These are phyloP conservation scores for Solanum chaucha DNA, from an alignment of 257 asterid species.

Conservation along the genomic window DNA sequence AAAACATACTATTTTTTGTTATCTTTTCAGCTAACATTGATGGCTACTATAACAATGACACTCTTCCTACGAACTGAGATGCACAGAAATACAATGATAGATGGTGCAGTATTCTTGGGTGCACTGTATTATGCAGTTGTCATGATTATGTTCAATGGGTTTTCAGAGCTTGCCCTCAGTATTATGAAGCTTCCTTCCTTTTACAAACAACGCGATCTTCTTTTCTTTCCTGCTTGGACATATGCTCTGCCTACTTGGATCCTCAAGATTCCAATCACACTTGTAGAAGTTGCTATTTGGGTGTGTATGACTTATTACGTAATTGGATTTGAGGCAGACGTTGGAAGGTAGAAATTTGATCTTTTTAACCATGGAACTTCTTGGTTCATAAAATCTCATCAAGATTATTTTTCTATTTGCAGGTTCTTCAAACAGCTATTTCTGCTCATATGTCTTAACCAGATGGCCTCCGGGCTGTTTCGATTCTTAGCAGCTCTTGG, in stretches of 20 bases:
- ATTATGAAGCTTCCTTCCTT: constrained; percentile 74
- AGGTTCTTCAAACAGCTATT: constrained; percentile 9
- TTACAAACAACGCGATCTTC: constrained; percentile 72
- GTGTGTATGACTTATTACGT: constrained; percentile 36
- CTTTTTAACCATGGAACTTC: background rate
- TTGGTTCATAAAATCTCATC: background rate
- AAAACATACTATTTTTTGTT: background rate
- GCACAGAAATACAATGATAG: constrained; percentile 33
- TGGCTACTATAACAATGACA: constrained; percentile 57
- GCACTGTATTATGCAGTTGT: constrained; percentile 53
- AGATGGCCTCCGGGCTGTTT: constrained; percentile 5
- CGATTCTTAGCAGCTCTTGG: constrained; percentile 8
- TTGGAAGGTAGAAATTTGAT: constrained; percentile 11
- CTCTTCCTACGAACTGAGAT: constrained; percentile 44
- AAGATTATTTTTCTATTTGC: background rate
- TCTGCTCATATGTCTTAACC: constrained; percentile 2
- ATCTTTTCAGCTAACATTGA: constrained; percentile 34
- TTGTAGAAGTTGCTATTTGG: constrained; percentile 30
- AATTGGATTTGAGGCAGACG: constrained; percentile 44
- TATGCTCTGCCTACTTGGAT: constrained; percentile 66
- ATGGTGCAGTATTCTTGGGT: constrained; percentile 62
- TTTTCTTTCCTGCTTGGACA: constrained; percentile 73
- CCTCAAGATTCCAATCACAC: constrained; percentile 51
- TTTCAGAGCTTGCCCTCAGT: constrained; percentile 60
- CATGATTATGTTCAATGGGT: constrained; percentile 58